Evolutionary conservation across 768 basidiomycete genomes (phyloP).

Genomic region (Mycena alexandri): DNA sequence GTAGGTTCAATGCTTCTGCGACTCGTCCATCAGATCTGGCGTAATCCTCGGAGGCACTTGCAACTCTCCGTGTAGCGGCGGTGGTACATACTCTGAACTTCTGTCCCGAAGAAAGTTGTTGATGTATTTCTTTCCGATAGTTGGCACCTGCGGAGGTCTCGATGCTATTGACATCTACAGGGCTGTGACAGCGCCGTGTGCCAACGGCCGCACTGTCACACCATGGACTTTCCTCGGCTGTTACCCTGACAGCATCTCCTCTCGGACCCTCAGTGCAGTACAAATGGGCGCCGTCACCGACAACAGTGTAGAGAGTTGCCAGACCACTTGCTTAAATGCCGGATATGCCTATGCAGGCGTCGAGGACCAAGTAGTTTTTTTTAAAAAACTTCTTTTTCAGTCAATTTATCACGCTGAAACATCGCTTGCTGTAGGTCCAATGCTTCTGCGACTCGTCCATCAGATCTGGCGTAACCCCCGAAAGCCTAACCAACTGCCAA

Average conservation of each 20-base stretch:
- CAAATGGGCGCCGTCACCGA: too few species aligned
- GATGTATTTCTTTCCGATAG: constrained; percentile 4
- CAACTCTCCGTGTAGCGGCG: constrained; percentile 4
- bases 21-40: constrained; percentile 3
- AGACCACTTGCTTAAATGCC: constrained; percentile 8
- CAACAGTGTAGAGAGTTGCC: constrained; percentile 9
- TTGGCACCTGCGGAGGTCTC: constrained; percentile 8
- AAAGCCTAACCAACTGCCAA: neutral
- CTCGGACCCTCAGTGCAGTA: constrained; percentile 7
- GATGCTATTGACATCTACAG: constrained; percentile 17
- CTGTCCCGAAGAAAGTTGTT: neutral
- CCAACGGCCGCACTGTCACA: too few species aligned
- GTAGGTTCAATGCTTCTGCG: constrained; percentile 20
- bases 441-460: constrained; percentile 19
- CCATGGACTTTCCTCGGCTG: constrained; percentile 20
- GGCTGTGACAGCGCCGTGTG: constrained; percentile 11
- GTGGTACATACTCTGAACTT: constrained; percentile 11
- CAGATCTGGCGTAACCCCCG: constrained; percentile 1
- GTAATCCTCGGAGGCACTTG: constrained; percentile 9
- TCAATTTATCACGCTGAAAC: neutral
- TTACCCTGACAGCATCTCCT: constrained; percentile 1
- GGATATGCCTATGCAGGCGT: constrained; percentile 14
- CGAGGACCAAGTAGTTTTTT: constrained; percentile 1
- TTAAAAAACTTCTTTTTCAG: neutral
- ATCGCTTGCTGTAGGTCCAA: constrained; percentile 8